Conservation (phyloP, 2,329 filamentous ascomycete species). For the Ophiostoma piceae region DNA sequence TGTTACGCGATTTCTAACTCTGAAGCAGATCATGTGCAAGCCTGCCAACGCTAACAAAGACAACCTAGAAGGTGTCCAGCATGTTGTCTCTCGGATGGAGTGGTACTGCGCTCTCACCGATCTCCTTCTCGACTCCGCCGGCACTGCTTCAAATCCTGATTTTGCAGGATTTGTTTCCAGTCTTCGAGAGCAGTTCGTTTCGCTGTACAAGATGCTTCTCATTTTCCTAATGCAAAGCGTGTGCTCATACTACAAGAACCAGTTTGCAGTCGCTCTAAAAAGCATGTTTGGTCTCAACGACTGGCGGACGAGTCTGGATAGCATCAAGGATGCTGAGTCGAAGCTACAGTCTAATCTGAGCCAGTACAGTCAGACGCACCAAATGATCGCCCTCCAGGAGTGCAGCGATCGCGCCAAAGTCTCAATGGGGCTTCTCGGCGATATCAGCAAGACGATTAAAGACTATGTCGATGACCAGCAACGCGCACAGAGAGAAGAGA, state of each 20-base stretch:
- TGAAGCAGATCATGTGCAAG: background rate
- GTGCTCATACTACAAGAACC: background rate
- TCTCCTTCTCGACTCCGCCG: constrained; percentile 29
- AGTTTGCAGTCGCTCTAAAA: background rate
- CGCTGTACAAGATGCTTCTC: background rate
- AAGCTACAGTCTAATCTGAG: background rate
- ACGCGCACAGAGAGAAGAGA: background rate
- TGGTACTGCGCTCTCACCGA: constrained; percentile 37
- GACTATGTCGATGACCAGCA: background rate
- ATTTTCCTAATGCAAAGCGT: background rate
- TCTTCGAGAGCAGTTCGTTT: background rate
- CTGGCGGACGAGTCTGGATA: background rate
- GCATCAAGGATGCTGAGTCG: background rate
- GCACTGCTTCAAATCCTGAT: background rate
- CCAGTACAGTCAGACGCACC: background rate
- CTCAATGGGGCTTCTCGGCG: background rate
- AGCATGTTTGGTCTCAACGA: background rate
- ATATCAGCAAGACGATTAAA: background rate
- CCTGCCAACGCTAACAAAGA: constrained; percentile 19
- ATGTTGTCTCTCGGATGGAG: constrained; percentile 37
- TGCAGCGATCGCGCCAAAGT: background rate
- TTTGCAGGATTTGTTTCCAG: background rate
- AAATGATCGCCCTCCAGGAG: background rate
- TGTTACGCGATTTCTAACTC: background rate
- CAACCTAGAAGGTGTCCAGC: constrained; percentile 35